These are phyloP conservation scores for Pestalotiopsis sp. DNA, from an alignment of 2,329 filamentous ascomycete species.

Conservation along the genomic window DNA sequence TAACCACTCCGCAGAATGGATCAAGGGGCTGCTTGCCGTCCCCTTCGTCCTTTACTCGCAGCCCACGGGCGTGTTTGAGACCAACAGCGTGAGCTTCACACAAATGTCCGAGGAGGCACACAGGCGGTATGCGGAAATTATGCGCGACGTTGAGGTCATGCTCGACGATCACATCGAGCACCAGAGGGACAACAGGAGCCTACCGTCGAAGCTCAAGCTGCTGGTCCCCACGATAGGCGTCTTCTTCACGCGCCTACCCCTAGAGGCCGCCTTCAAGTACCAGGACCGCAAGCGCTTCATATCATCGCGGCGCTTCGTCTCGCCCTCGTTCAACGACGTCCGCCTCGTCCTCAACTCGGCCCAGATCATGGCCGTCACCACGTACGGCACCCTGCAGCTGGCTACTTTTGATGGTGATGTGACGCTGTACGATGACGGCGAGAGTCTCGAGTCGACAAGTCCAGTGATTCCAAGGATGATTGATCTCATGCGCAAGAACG, in stretches of 20 bases:
- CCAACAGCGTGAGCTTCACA: conserved; percentile 62
- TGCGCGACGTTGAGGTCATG: conserved; percentile 88
- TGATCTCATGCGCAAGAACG: conserved; percentile 73
- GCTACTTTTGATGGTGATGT: conserved; percentile 98
- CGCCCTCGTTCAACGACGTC: conserved; percentile 96
- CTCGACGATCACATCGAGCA: conserved; percentile 81
- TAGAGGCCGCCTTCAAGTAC: conserved; percentile 88
- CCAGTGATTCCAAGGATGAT: conserved; percentile 71
- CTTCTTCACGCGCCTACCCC: conserved; percentile 86
- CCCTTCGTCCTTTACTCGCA: conserved; percentile 97
- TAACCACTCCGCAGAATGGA: conserved; percentile 68
- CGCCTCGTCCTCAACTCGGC: conserved; percentile 91
- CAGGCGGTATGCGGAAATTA: conserved; percentile 89
- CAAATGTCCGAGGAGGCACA: conserved; percentile 80
- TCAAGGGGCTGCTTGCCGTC: conserved; percentile 90
- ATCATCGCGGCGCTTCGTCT: conserved; percentile 87
- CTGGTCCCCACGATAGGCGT: conserved; percentile 89
- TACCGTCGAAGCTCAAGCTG: conserved; percentile 87
- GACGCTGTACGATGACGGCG: conserved; percentile 89
- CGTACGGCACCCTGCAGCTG: conserved; percentile 70
- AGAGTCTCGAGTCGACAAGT: conserved; percentile 72
- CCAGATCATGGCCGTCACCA: conserved; percentile 87
- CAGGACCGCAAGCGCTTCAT: conserved; percentile 87
- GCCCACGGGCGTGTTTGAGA: conserved; percentile 81
- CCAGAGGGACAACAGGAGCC: conserved; percentile 61